Evolutionary conservation across 495 filamentous ascomycete genomes (phyloP).

Genomic region (Aspergillus coremiiformis): DNA sequence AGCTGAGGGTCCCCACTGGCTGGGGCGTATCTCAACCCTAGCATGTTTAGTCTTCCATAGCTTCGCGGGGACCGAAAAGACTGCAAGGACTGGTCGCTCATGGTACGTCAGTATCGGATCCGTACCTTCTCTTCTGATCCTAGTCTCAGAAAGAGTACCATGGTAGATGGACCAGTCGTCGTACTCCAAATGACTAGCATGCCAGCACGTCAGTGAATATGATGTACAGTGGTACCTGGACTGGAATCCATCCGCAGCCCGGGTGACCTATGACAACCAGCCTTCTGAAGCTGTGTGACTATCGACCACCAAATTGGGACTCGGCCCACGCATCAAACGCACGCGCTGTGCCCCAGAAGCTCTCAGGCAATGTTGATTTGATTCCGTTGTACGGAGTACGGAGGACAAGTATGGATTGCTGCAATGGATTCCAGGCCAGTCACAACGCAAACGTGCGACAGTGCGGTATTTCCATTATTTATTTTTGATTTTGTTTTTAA

Average conservation of each 20-base stretch:
- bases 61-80: slow-evolving; percentile 4
- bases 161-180: slow-evolving; percentile 14
- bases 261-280: background rate
- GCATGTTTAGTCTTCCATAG: background rate
- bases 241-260: background rate
- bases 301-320: slow-evolving; percentile 4
- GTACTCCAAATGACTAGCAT: slow-evolving; percentile 10
- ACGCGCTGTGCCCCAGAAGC: background rate
- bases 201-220: slow-evolving; percentile 11
- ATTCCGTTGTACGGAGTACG: slow-evolving; percentile 13
- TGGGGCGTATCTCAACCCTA: slow-evolving; percentile 6
- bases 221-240: slow-evolving; percentile 9
- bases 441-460: slow-evolving; percentile 3
- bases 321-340: slow-evolving; percentile 1
- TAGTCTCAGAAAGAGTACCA: slow-evolving; percentile 13
- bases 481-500: too few relatives aligned
- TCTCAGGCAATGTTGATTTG: background rate
- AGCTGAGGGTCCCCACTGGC: slow-evolving; percentile 1
- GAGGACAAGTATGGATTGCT: slow-evolving; percentile 12
- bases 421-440: slow-evolving; percentile 10
- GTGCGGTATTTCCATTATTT: slow-evolving; percentile 18
- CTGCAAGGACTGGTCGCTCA: slow-evolving; percentile 20
- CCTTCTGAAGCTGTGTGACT: slow-evolving; percentile 13
- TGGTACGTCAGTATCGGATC: slow-evolving; percentile 20
- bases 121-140: slow-evolving; percentile 12